Base-by-base conservation (phyloP, 1,284 basidiomycete genomes). In the Wallemia mellicola region DNA sequence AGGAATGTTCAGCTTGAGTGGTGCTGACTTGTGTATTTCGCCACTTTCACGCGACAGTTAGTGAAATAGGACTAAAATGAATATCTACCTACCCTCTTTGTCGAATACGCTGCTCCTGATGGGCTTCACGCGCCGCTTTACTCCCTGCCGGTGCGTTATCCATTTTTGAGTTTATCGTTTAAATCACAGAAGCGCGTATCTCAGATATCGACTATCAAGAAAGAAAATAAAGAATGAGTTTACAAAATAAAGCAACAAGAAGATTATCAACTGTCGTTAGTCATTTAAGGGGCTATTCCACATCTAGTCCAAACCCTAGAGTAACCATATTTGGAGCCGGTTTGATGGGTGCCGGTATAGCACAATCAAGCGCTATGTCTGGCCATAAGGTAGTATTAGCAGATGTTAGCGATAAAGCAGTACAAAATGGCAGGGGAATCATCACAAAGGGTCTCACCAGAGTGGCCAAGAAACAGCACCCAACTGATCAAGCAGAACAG, bases 351-450 rank as follows among this genome's bases (percentile, higher is more conserved):
- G 38, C 38, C 22, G 38, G 38, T 11, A 48, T 48, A 11, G 38
- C 38, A 17, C 38, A 48, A 22, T 48, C 38, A 5, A 48, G 38
- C 19, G 38, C 38, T 3, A 48, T 48, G 38, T 48, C 38, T 11
- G 38, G 38, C 19, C 38, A 48, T 48, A 5, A 7, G 22, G 38
- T 48, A 17, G 22, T n/a, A 17, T 22, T 48, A 11, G 38, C 38
- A 11, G 38, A 48, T 48, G 38, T 48, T 5, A 17, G 14, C 22
- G 19, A 48, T 48, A 7, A 48, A 22, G 78, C 76, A n/a, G 88
- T 88, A 70, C 88, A 95, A 64, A 82, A 91, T 11, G 70, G 75
- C 58, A 95, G 95, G 71, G 82, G 82, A 14, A 79, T 81, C 58
- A 73, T 95, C n/a, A 66, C 68, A 5, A 76, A 78, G 24, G 72